Percentiles rank a stretch among this genome's conserved stretches.
Conservation (phyloP, 192 early-diverging fungal species). For the Chytriomyces confervae region DNA sequence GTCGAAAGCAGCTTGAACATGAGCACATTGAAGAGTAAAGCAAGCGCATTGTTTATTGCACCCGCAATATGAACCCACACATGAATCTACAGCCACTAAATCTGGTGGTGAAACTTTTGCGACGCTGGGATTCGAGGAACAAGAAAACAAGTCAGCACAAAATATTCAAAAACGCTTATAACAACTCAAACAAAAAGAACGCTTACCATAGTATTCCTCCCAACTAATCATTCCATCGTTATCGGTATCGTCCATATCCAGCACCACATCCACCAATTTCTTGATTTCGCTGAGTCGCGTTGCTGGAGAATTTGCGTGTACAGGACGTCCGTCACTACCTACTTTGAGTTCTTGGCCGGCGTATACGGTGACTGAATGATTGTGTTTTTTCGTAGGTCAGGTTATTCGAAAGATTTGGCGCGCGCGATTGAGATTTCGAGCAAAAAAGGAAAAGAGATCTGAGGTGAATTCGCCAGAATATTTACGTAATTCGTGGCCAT, state of each 20-base stretch:
- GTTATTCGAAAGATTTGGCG: not conserved
- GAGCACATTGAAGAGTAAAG: too few species aligned
- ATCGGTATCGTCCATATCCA: slow-evolving; percentile 77
- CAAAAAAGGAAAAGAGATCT: not conserved
- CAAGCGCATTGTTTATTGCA: too few species aligned
- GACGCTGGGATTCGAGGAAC: not conserved
- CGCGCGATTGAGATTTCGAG: not conserved
- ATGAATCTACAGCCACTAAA: not conserved
- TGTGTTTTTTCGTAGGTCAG: not conserved
- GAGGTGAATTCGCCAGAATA: not conserved
- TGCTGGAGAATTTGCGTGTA: not conserved
- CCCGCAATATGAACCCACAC: too few species aligned
- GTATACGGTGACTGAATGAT: slow-evolving; percentile 10
- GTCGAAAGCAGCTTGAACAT: too few species aligned
- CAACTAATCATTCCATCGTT: slow-evolving; percentile 66
- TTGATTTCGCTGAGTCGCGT: slow-evolving; percentile 51
- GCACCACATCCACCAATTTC: slow-evolving; percentile 74
- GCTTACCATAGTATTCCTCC: slow-evolving; percentile 52
- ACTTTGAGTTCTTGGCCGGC: slow-evolving; percentile 25
- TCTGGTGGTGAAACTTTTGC: slow-evolving; percentile 19
- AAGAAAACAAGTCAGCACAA: too few species aligned
- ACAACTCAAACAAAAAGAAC: too few species aligned
- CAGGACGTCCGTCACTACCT: slow-evolving; percentile 12
- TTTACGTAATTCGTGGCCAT: slow-evolving; percentile 77
- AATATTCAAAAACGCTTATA: too few species aligned